Percentiles rank a stretch among this genome's conserved stretches.
These are phyloP conservation scores for Amaranthus cruentus DNA, from an alignment of 148 eudicot species.

Conservation along the genomic window DNA sequence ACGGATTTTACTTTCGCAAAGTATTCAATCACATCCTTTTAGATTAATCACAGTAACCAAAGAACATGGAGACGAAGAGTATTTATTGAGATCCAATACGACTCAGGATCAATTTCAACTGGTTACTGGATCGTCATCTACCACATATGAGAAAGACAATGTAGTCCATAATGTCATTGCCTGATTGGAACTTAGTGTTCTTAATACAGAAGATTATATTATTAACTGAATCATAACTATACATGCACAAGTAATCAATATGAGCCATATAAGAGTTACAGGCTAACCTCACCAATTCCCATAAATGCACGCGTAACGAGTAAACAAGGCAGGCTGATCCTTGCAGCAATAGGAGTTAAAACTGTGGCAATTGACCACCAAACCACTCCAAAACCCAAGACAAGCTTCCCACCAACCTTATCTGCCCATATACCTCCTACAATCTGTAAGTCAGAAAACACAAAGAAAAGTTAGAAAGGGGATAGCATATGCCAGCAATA, in stretches of 20 bases:
- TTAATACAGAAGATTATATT: not conserved
- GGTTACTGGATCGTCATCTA: no score
- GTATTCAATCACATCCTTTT: not conserved
- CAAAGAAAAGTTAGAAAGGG: not conserved
- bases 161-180: no score
- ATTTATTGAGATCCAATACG: no score
- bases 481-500: not conserved
- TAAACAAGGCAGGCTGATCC: slow-evolving; percentile 76
- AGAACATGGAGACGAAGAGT: no score
- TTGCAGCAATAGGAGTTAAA: slow-evolving; percentile 95
- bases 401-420: slow-evolving; percentile 86
- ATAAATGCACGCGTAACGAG: slow-evolving; percentile 85
- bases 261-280: slow-evolving; percentile 8
- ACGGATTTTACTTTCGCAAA: not conserved
- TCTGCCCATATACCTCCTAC: slow-evolving; percentile 98
- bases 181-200: not conserved
- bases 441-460: slow-evolving; percentile 47
- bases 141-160: no score
- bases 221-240: not conserved
- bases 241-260: not conserved
- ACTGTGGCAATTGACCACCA: slow-evolving; percentile 98
- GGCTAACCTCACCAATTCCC: slow-evolving; percentile 98
- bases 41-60: no score
- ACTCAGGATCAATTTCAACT: no score
- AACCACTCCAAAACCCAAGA: slow-evolving; percentile 93